Evolutionary conservation across 331 rosid species (phyloP).

Genomic region (Arachis monticola): DNA sequence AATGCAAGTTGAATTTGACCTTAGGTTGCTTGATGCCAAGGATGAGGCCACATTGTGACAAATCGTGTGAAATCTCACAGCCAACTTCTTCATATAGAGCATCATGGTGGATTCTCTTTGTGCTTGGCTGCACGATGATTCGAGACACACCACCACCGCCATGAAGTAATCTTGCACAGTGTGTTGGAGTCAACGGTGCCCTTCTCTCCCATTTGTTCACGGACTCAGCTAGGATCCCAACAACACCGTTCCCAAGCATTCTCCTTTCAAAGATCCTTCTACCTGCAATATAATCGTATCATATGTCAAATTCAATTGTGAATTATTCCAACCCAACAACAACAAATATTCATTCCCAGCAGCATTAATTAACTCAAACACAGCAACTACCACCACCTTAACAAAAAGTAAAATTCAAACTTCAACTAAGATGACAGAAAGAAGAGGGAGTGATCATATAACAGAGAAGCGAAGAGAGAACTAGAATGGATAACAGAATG

Average conservation of each 20-base stretch:
- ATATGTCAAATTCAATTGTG: neutral
- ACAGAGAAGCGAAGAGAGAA: neutral
- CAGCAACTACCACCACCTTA: neutral
- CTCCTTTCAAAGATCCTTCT: conserved; percentile 1
- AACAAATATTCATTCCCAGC: neutral
- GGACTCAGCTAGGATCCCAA: conserved; percentile 85
- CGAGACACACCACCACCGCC: conserved; percentile 69
- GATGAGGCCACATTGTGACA: conserved; percentile 85
- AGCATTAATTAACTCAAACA: neutral
- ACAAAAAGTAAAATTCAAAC: neutral
- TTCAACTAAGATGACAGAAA: neutral
- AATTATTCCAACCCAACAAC: neutral
- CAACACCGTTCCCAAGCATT: conserved; percentile 92
- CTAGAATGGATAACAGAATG: neutral
- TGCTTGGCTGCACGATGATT: conserved; percentile 86
- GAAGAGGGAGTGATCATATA: neutral
- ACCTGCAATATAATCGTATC: neutral
- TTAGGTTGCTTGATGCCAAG: conserved; percentile 90
- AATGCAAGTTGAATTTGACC: conserved; percentile 40
- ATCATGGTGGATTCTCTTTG: conserved; percentile 83
- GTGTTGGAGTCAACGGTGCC: conserved; percentile 83
- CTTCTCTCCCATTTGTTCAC: conserved; percentile 96
- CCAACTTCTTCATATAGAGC: conserved; percentile 86
- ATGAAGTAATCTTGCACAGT: conserved; percentile 83
- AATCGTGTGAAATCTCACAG: conserved; percentile 82